Evolutionary conservation across 2,329 filamentous ascomycete genomes (phyloP).

Genomic region (Sclerotinia trifoliorum): DNA sequence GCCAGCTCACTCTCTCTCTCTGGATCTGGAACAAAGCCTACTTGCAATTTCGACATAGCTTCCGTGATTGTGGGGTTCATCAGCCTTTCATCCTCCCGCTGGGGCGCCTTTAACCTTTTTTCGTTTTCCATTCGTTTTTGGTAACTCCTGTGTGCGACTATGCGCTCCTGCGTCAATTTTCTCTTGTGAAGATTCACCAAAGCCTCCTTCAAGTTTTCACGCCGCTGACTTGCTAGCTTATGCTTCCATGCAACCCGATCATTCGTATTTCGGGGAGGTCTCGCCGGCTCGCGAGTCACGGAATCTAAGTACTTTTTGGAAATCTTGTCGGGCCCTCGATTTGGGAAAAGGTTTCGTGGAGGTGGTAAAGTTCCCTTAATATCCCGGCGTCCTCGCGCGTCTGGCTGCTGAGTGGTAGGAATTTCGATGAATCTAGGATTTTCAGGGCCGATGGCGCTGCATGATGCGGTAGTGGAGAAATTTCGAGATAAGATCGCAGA

Average conservation of each 20-base stretch:
- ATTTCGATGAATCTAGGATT: slow-evolving; percentile 85
- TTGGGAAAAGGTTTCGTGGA: slow-evolving; percentile 75
- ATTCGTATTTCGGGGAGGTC: slow-evolving; percentile 30
- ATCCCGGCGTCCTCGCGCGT: slow-evolving; percentile 44
- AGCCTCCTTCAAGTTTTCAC: slow-evolving; percentile 70
- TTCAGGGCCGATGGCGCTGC: slow-evolving; percentile 67
- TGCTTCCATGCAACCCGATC: slow-evolving; percentile 60
- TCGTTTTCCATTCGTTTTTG: slow-evolving; percentile 50
- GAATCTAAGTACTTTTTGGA: slow-evolving; percentile 58
- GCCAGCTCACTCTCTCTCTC: slow-evolving; percentile 55
- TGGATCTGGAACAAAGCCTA: slow-evolving; percentile 59
- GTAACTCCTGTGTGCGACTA: slow-evolving; percentile 44
- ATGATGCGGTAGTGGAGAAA: slow-evolving; percentile 48
- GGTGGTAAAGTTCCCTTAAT: slow-evolving; percentile 80
- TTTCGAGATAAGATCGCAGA: slow-evolving; percentile 39
- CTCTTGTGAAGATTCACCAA: slow-evolving; percentile 67
- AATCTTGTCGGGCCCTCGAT: slow-evolving; percentile 58
- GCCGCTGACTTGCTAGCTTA: slow-evolving; percentile 68
- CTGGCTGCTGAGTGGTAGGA: slow-evolving; percentile 67
- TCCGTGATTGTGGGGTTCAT: slow-evolving; percentile 66
- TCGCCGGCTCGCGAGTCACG: slow-evolving; percentile 55
- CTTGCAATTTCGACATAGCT: slow-evolving; percentile 49
- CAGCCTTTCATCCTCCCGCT: slow-evolving; percentile 72
- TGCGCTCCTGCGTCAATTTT: slow-evolving; percentile 49
- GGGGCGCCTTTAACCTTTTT: slow-evolving; percentile 57